Evolutionary conservation across 345 rosid species (phyloP).

Genomic region (Punica granatum): DNA sequence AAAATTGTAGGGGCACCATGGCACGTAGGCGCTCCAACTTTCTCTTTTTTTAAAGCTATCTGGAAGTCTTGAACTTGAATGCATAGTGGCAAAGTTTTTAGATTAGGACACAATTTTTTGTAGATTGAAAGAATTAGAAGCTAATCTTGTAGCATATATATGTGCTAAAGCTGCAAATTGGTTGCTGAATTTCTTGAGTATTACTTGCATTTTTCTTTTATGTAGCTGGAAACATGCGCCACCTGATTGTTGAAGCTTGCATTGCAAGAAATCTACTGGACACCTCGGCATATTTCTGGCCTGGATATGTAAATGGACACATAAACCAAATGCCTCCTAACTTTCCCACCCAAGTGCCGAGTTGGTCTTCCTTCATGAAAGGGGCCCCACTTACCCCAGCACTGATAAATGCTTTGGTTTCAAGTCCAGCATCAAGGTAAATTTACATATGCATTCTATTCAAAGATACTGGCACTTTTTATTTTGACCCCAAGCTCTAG

Average conservation of each 20-base stretch:
- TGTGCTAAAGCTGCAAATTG: background rate
- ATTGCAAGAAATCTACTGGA: conserved; percentile 82
- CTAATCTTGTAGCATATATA: background rate
- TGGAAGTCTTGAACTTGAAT: background rate
- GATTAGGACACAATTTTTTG: background rate
- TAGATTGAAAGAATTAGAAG: background rate
- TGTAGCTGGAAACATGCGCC: conserved; percentile 97
- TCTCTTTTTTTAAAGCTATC: background rate
- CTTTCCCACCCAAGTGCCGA: conserved; percentile 53
- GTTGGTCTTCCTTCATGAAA: conserved; percentile 86
- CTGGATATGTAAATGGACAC: conserved; percentile 76
- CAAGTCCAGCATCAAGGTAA: conserved; percentile 94
- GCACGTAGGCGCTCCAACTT: background rate
- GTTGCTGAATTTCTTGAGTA: background rate
- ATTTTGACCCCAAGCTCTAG: background rate
- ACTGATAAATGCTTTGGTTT: conserved; percentile 61
- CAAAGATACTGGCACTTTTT: background rate
- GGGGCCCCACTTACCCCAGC: conserved; percentile 65
- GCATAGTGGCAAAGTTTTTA: background rate
- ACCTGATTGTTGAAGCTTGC: conserved; percentile 94
- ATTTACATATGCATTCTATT: conserved; percentile 7
- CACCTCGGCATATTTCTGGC: conserved; percentile 87
- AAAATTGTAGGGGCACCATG: background rate
- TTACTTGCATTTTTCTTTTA: conserved; percentile 6
- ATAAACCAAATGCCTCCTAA: conserved; percentile 55